phyloP scores from a whole-genome alignment of 2,329 filamentous ascomycete genomes.

The Coleophoma crateriformis region DNA sequence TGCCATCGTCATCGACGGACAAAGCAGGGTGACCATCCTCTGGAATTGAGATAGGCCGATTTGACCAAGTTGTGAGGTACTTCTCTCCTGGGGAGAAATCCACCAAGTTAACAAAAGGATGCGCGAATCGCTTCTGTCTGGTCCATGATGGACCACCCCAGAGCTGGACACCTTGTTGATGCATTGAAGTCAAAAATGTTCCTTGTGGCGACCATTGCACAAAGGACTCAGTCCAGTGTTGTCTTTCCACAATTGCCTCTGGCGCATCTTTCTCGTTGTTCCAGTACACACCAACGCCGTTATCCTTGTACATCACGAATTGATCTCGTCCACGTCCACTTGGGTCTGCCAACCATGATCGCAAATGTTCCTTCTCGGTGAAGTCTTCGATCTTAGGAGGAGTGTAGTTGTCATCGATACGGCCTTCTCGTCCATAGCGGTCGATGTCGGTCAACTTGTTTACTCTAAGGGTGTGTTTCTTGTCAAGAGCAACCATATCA shows the following conservation, averaged over 20 bases:
- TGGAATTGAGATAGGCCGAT: slow-evolving; percentile 85
- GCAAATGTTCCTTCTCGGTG: slow-evolving; percentile 85
- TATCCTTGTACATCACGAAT: slow-evolving; percentile 89
- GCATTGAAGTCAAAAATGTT: slow-evolving; percentile 90
- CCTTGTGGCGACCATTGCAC: slow-evolving; percentile 96
- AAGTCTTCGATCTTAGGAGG: slow-evolving; percentile 80
- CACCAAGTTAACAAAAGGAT: slow-evolving; percentile 91
- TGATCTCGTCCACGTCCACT: slow-evolving; percentile 81
- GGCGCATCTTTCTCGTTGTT: slow-evolving; percentile 93
- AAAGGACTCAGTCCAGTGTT: slow-evolving; percentile 97
- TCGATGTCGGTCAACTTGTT: slow-evolving; percentile 99
- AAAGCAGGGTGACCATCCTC: slow-evolving; percentile 82
- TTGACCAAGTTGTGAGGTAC: slow-evolving; percentile 95
- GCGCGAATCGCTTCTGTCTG: slow-evolving; percentile 86
- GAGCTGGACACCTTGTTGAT: slow-evolving; percentile 92
- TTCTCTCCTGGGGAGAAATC: slow-evolving; percentile 93
- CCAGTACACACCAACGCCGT: slow-evolving; percentile 94
- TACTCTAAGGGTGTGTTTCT: slow-evolving; percentile 89
- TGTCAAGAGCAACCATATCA: slow-evolving; percentile 83
- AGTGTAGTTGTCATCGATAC: slow-evolving; percentile 86
- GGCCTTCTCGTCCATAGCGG: slow-evolving; percentile 88
- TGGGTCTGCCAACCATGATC: slow-evolving; percentile 86
- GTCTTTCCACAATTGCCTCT: slow-evolving; percentile 83
- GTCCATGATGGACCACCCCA: slow-evolving; percentile 92
- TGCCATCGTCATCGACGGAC: slow-evolving; percentile 89